Percentiles rank a stretch among this genome's conserved stretches.
These are phyloP conservation scores for Trametes sp. DNA, from an alignment of 1,284 basidiomycete species.

Conservation along the genomic window DNA sequence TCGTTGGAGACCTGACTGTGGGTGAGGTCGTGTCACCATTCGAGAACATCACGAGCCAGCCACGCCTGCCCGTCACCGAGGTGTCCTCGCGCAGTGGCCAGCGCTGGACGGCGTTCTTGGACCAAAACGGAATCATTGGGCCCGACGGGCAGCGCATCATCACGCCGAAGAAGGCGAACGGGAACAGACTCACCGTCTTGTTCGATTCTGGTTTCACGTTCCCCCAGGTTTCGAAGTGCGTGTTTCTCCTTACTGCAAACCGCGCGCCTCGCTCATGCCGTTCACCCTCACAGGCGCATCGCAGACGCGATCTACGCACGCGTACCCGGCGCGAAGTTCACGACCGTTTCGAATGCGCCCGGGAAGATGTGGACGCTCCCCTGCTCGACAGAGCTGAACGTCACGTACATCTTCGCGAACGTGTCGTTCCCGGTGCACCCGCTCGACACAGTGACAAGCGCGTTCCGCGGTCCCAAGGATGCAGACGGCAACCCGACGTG, in stretches of 20 bases:
- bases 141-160: conserved; percentile 54
- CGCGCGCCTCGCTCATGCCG: conserved; percentile 9
- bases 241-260: conserved; percentile 13
- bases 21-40: conserved; percentile 43
- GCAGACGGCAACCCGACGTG: conserved; percentile 36
- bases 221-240: conserved; percentile 66
- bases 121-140: conserved; percentile 47
- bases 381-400: conserved; percentile 65
- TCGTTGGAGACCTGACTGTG: conserved; percentile 49
- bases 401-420: conserved; percentile 65
- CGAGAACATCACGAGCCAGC: conserved; percentile 45
- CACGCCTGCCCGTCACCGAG: conserved; percentile 42
- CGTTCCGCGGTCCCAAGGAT: conserved; percentile 32
- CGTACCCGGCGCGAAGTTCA: conserved; percentile 57
- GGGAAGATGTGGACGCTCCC: conserved; percentile 65
- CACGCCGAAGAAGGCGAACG: conserved; percentile 49
- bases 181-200: conserved; percentile 59
- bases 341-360: conserved; percentile 48
- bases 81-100: conserved; percentile 38
- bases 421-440: conserved; percentile 65
- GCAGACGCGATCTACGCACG: conserved; percentile 64
- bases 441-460: conserved; percentile 57
- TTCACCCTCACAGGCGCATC: conserved; percentile 47
- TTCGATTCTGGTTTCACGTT: conserved; percentile 75
- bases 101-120: conserved; percentile 48